These are phyloP conservation scores for Hirsutella thompsonii DNA, from an alignment of 2,329 filamentous ascomycete species.

Conservation along the genomic window DNA sequence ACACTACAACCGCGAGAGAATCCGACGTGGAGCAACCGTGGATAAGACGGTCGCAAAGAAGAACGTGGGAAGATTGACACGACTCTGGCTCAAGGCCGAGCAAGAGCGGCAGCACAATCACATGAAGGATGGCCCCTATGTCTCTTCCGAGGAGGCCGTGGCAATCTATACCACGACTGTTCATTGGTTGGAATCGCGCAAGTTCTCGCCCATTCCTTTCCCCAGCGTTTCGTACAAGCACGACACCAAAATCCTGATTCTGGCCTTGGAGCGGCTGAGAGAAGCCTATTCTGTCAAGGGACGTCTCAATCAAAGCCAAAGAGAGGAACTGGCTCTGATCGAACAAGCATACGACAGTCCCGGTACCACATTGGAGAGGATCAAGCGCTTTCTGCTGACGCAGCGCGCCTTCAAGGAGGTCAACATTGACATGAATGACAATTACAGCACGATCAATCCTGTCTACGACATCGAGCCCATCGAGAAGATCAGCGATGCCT, in stretches of 20 bases:
- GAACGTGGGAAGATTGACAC: conserved; percentile 87
- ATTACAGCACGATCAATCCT: conserved; percentile 97
- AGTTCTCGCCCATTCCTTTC: conserved; percentile 97
- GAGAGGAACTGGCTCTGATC: conserved; percentile 90
- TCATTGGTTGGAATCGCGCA: conserved; percentile 95
- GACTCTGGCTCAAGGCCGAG: conserved; percentile 94
- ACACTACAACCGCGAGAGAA: conserved; percentile 96
- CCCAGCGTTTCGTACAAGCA: conserved; percentile 99
- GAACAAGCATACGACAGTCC: conserved; percentile 98
- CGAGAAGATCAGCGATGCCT: conserved; percentile 98
- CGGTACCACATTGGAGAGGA: conserved; percentile 86
- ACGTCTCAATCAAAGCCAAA: conserved; percentile 89
- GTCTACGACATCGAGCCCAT: conserved; percentile 99
- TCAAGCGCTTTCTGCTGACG: conserved; percentile 94
- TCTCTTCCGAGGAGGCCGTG: conserved; percentile 95
- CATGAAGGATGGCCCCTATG: conserved; percentile 97
- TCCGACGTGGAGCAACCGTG: conserved; percentile 88
- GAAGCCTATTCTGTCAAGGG: conserved; percentile 98
- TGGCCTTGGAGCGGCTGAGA: conserved; percentile 81
- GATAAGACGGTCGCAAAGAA: conserved; percentile 99
- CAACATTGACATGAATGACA: conserved; percentile 99
- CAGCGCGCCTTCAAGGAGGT: conserved; percentile 99
- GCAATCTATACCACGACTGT: conserved; percentile 98
- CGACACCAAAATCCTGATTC: conserved; percentile 95
- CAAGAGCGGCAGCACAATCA: conserved; percentile 99